Evolutionary conservation across 1,284 basidiomycete genomes (phyloP).

Genomic region (Irpex sp.): DNA sequence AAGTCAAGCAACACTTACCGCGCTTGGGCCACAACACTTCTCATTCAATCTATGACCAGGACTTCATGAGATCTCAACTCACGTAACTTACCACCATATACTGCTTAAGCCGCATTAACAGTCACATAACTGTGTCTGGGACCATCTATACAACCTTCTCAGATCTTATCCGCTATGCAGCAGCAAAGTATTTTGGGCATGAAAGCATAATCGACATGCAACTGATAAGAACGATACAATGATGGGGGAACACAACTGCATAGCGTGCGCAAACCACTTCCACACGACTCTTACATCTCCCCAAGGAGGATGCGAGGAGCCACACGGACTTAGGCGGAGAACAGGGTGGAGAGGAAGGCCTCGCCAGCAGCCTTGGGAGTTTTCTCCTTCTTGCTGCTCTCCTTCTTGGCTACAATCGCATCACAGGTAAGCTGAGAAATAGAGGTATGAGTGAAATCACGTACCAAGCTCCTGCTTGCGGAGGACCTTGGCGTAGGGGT

Average conservation of each 20-base stretch:
- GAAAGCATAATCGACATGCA: constrained; percentile 24
- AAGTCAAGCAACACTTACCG: too few relatives aligned
- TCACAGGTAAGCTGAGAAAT: not conserved
- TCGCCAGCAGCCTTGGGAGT: constrained; percentile 69
- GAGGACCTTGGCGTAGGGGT: constrained; percentile 97
- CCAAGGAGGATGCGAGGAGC: not conserved
- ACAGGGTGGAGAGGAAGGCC: constrained; percentile 84
- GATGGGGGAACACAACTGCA: constrained; percentile 15
- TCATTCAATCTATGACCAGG: too few relatives aligned
- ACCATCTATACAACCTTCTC: too few relatives aligned
- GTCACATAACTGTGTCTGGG: too few relatives aligned
- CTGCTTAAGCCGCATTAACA: too few relatives aligned
- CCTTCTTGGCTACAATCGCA: constrained; percentile 62
- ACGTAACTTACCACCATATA: too few relatives aligned
- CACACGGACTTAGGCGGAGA: constrained; percentile 66
- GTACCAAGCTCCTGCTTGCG: constrained; percentile 83
- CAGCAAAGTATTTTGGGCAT: constrained; percentile 11
- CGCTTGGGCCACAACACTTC: too few relatives aligned
- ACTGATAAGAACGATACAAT: constrained; percentile 10
- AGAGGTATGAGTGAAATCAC: constrained; percentile 30
- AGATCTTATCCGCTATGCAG: not conserved
- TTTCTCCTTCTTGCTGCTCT: constrained; percentile 68
- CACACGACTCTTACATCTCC: constrained; percentile 14
- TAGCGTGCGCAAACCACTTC: constrained; percentile 1
- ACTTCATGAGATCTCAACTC: too few relatives aligned